A percentile compares a stretch with the other conserved stretches of the same genome.
phyloP scores from a whole-genome alignment of 495 filamentous ascomycete species.

The Lichina pygmaea region DNA sequence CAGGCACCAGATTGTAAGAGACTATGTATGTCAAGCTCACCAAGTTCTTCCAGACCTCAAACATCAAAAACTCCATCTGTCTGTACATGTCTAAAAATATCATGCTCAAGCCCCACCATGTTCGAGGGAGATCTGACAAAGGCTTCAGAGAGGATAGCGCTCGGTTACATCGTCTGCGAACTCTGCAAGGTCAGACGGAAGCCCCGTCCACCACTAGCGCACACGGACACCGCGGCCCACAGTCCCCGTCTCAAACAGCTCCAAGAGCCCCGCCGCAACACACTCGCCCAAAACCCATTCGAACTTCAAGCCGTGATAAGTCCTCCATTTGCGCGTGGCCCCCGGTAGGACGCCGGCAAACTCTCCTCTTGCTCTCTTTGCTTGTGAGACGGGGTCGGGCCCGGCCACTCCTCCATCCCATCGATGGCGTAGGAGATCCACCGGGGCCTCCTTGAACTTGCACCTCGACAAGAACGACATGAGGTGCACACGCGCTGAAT shows the following conservation, averaged over 20 bases:
- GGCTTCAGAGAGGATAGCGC: not conserved
- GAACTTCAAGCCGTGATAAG: constrained; percentile 49
- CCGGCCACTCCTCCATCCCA: constrained; percentile 56
- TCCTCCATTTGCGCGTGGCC: constrained; percentile 58
- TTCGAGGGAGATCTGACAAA: not conserved
- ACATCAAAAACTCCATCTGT: no score
- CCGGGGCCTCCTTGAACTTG: constrained; percentile 33
- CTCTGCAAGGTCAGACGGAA: not conserved
- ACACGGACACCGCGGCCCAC: constrained; percentile 43
- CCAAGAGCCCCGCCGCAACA: constrained; percentile 51
- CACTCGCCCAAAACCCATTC: constrained; percentile 58
- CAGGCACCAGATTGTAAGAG: no score
- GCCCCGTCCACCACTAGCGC: not conserved
- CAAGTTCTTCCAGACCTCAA: no score
- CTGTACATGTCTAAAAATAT: no score
- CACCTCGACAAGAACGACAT: constrained; percentile 36
- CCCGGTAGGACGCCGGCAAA: constrained; percentile 44
- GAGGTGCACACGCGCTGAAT: constrained; percentile 36
- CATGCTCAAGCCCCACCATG: not conserved
- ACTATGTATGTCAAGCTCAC: no score
- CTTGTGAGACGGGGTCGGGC: constrained; percentile 25
- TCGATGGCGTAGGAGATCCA: constrained; percentile 38
- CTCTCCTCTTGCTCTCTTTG: constrained; percentile 39
- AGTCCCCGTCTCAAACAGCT: constrained; percentile 64
- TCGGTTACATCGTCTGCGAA: not conserved